Base-by-base conservation (phyloP, 768 basidiomycete genomes). In the Hericium erinaceus region DNA sequence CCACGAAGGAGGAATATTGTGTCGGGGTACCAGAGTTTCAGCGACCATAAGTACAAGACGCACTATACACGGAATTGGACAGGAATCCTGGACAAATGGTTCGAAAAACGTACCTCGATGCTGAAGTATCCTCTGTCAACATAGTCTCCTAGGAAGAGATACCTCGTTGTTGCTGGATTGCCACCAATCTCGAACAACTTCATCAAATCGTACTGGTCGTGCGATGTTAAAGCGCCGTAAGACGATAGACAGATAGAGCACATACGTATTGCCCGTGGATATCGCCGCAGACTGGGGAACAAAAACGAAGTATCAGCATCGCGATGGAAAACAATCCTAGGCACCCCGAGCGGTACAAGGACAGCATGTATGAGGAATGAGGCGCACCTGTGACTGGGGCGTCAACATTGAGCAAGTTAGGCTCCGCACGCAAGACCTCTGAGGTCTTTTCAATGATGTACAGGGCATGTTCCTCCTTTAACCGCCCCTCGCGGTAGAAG, bases 21-120 rank as follows among this genome's bases (percentile, higher is more conserved):
- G 64, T 95, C 85, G 54, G 97, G 97, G 72, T 98, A 98, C 94
- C 95, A 98, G 70, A 99, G 98, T 77, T 99, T 99, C 71, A 99
- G 79, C 2, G 93, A 82, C 95, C 95, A 99, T 28, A 99, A 80
- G 71, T 99, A 99, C 49, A 98, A 76, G 18, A 98, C 95, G 69
- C 95, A 98, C 95, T 98, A 60, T 15, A 26, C 41, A 28, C 11
- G 16, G 39, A 16, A 48, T 60, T 46, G 57, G 64, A 65, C 57
- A 52, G 51, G 39, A 28, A 41, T 54, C 15, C 59, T 44, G 53
- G 11, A 20, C 33, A 55, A 38, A 52, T 38, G 41, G 49, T 56
- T 16, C 52, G 2, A 39, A 46, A 55, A 9, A 61, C 73, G 57
- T 48, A 83, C 84, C 73, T 87, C 85, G 63, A 86, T 83, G 56